These are phyloP conservation scores for Jatropha multifida DNA, from an alignment of 441 rosid genomes.

Conservation along the genomic window DNA sequence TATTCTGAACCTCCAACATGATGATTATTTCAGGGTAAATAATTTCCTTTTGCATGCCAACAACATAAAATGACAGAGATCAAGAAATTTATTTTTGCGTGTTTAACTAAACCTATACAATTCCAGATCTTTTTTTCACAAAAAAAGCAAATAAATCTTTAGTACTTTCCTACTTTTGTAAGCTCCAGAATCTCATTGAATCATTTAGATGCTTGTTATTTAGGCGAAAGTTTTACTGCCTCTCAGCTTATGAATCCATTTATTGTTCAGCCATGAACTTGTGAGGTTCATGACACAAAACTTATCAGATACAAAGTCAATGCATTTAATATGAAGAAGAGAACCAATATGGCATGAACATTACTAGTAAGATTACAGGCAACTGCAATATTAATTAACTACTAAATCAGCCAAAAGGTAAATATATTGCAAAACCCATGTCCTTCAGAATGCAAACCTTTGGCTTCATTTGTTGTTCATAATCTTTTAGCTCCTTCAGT, in stretches of 20 bases:
- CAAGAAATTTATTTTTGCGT: neutral
- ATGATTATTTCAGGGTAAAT: neutral
- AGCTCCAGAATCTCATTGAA: neutral
- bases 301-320: neutral
- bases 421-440: constrained; percentile 8
- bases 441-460: constrained; percentile 49
- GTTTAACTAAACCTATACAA: neutral
- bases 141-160: neutral
- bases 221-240: neutral
- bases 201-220: neutral
- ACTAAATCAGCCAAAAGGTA: neutral
- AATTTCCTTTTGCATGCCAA: neutral
- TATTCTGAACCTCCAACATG: neutral
- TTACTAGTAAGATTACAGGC: neutral
- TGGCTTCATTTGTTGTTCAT: constrained; percentile 85
- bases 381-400: neutral
- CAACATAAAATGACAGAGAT: neutral
- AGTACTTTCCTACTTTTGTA: constrained; percentile 1
- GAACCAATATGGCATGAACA: neutral
- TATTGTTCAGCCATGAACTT: neutral
- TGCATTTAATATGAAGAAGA: neutral
- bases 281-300: neutral
- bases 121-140: neutral
- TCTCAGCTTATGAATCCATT: neutral
- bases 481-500: constrained; percentile 77